Conservation (phyloP, 2,329 filamentous ascomycete species). For the Botrytis pseudocinerea region DNA sequence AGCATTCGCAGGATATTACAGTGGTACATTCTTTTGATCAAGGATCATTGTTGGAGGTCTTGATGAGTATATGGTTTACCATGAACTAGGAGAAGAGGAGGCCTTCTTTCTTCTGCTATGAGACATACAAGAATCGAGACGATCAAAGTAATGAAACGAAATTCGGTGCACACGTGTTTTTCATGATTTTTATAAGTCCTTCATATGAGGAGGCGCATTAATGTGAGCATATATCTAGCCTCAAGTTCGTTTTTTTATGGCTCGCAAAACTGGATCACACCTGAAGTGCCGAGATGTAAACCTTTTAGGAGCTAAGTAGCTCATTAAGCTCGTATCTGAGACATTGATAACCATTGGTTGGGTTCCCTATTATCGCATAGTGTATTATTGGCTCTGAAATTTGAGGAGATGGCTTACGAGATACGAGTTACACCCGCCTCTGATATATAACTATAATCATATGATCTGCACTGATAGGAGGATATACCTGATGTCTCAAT, state of each 20-base stretch:
- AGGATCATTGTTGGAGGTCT: neutral
- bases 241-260: too few relatives aligned
- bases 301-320: neutral
- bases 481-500: too few relatives aligned
- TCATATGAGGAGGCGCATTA: neutral
- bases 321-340: neutral
- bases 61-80: neutral
- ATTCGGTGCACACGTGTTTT: neutral
- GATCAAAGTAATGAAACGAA: neutral
- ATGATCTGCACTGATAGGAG: too few relatives aligned
- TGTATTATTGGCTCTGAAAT: too few relatives aligned
- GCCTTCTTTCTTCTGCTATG: neutral
- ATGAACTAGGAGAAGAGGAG: neutral
- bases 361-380: neutral
- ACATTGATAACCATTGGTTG: neutral
- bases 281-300: neutral
- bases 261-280: neutral
- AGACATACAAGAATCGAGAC: neutral
- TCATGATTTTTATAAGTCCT: neutral
- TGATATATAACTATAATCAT: too few relatives aligned
- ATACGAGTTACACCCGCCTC: too few relatives aligned
- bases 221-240: too few relatives aligned
- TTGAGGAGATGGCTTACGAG: too few relatives aligned
- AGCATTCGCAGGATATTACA: slow-evolving; percentile 3
- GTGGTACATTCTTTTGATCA: slow-evolving; percentile 15